Evolutionary conservation across 2,329 filamentous ascomycete genomes (phyloP), one percentile per base, ranked within the genome.

Genomic region (Monascus ruber): DNA sequence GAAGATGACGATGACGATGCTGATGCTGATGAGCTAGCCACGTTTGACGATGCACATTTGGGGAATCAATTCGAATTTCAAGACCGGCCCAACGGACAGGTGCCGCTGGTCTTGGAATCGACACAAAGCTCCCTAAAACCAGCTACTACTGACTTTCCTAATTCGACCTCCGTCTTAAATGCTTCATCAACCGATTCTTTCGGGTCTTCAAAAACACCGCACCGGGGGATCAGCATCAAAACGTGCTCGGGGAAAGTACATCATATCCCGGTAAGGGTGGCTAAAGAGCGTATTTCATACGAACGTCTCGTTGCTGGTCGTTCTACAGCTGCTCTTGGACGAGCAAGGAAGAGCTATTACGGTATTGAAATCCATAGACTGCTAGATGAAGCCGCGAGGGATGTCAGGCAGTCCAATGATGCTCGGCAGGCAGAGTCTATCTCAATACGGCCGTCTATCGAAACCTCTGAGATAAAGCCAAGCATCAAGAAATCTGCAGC

Each of bases 311-410:
- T 77, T 43, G 74, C 74, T 11, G 59, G 66, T 36, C 66, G 74
- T 9, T 77, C 75, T 6, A 60, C 56, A 4, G 63, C 64, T 2
- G 56, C 58, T n/a, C 60, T 68, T 27, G 73, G 73, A 11, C 70
- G 68, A 49, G 77, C 77, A 11, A 67, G 69, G 35, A 73, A 69
- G 46, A 72, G 80, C 50, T 96, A 88, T 63, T 98, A 94, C 58
- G 91, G 91, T 6, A 82, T 98, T 47, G 82, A 94, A 35, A 91
- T 98, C 28, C 87, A 95, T 59, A 71, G 78, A 40, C 67, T 98
- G 31, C 73, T 96, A 41, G 80, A 84, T 41, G 74, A 81, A 10
- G 83, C 83, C 3, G 68, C 76, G 38, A 73, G 74, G 17, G 77
- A 86, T 45, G 63, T 74, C 6, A 64, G 69, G 31, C 60, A 63